Conservation (phyloP, 2,329 filamentous ascomycete genomes). For the Corinectria fuckeliana region DNA sequence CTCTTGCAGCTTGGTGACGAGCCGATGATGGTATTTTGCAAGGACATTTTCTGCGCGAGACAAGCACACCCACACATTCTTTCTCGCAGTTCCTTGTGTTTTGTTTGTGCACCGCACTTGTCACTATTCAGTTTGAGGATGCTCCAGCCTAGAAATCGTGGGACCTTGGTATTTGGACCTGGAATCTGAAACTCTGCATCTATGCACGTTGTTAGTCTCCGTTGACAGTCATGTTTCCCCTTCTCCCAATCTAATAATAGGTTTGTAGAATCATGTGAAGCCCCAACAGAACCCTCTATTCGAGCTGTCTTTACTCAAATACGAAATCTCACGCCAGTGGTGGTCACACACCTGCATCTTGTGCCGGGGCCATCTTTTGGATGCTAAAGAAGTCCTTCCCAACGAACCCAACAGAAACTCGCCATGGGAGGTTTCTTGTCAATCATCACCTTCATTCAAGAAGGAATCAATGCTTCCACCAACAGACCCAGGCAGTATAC, state of each 20-base stretch:
- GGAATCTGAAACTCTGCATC: neutral
- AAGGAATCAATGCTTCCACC: too few relatives aligned
- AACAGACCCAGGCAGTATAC: too few relatives aligned
- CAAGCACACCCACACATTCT: constrained; percentile 1
- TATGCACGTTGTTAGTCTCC: neutral
- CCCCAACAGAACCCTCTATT: too few relatives aligned
- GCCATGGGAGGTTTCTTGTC: neutral
- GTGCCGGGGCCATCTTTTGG: neutral
- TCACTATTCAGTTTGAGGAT: neutral
- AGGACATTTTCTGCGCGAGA: constrained; percentile 1
- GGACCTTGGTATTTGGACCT: neutral
- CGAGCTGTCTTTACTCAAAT: too few relatives aligned
- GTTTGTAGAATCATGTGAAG: neutral
- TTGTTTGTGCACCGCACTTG: neutral
- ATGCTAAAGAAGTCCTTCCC: neutral
- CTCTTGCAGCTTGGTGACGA: neutral
- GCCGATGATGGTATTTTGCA: neutral
- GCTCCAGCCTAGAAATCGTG: neutral
- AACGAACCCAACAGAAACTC: neutral
- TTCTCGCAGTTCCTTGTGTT: neutral
- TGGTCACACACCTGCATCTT: neutral
- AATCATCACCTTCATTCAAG: too few relatives aligned
- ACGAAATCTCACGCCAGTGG: too few relatives aligned
- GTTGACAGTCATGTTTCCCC: too few relatives aligned
- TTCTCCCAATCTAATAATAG: too few relatives aligned